Evolutionary conservation across 1,284 basidiomycete genomes (phyloP).

Genomic region (Cryptococcus sp.): DNA sequence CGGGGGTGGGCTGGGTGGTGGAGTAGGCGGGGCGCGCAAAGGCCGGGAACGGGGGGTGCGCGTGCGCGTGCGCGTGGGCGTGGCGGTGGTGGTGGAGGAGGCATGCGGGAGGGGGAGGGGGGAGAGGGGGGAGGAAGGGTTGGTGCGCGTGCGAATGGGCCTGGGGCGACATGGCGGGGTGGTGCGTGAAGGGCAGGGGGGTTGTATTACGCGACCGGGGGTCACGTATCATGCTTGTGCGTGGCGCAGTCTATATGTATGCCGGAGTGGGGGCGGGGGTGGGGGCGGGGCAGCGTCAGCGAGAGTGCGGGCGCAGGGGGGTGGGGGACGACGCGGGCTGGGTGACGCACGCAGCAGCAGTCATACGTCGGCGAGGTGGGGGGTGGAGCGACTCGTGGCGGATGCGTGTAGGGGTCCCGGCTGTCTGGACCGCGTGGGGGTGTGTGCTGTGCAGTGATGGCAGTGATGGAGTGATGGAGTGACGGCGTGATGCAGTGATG

Average conservation of each 20-base stretch:
- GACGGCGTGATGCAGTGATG: too few relatives aligned
- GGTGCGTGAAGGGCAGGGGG: constrained; percentile 6
- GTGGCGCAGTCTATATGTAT: neutral
- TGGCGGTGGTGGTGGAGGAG: neutral
- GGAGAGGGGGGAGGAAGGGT: neutral
- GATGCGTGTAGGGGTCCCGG: too few relatives aligned
- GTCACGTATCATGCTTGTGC: constrained; percentile 16
- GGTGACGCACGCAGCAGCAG: too few relatives aligned
- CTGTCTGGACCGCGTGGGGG: too few relatives aligned
- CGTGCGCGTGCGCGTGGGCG: neutral
- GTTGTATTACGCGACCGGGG: constrained; percentile 7
- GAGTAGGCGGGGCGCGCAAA: neutral
- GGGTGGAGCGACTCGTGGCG: too few relatives aligned
- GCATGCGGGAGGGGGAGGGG: neutral
- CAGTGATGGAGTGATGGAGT: too few relatives aligned
- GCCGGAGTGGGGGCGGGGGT: neutral
- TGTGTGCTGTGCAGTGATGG: too few relatives aligned
- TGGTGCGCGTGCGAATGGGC: constrained; percentile 3
- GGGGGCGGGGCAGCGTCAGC: neutral
- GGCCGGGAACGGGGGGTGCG: neutral
- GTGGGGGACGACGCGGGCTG: neutral
- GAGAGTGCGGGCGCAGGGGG: neutral
- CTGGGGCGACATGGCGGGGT: neutral
- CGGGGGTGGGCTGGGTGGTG: neutral
- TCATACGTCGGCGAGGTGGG: too few relatives aligned